Evolutionary conservation across 1,139 yeast genomes (phyloP).

Genomic region (Yamadazyma conglobata): DNA sequence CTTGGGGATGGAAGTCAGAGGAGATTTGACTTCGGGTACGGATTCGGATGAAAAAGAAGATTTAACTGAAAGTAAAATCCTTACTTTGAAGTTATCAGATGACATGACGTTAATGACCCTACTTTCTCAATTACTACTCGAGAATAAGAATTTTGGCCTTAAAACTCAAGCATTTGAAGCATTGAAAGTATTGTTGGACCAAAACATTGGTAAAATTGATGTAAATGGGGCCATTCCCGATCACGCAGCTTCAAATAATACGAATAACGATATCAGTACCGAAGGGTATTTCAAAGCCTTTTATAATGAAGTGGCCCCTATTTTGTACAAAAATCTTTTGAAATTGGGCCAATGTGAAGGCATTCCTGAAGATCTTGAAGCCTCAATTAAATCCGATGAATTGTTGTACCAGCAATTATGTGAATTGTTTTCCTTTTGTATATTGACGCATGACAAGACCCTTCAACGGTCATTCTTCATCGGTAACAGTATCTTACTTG

Average conservation of each 20-base stretch:
- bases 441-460: constrained; percentile 56
- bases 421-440: constrained; percentile 65
- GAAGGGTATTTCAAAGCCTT: constrained; percentile 56
- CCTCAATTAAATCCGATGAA: constrained; percentile 24
- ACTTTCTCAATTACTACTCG: constrained; percentile 57
- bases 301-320: constrained; percentile 59
- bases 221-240: constrained; percentile 22
- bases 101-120: constrained; percentile 63
- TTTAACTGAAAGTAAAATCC: constrained; percentile 14
- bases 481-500: constrained; percentile 51
- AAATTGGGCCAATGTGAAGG: constrained; percentile 19
- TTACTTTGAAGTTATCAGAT: constrained; percentile 39
- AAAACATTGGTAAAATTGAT: constrained; percentile 35
- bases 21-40: no score
- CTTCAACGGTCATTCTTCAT: constrained; percentile 60
- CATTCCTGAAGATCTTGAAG: constrained; percentile 9
- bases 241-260: constrained; percentile 29
- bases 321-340: constrained; percentile 51
- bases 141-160: constrained; percentile 67
- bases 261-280: constrained; percentile 41
- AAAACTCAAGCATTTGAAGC: constrained; percentile 86
- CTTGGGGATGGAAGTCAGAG: constrained; percentile 2
- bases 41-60: no score
- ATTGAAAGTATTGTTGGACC: constrained; percentile 65
- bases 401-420: constrained; percentile 62